These are phyloP conservation scores for Vaccinium corymbosum DNA, from an alignment of 148 eudicot genomes.

Conservation along the genomic window DNA sequence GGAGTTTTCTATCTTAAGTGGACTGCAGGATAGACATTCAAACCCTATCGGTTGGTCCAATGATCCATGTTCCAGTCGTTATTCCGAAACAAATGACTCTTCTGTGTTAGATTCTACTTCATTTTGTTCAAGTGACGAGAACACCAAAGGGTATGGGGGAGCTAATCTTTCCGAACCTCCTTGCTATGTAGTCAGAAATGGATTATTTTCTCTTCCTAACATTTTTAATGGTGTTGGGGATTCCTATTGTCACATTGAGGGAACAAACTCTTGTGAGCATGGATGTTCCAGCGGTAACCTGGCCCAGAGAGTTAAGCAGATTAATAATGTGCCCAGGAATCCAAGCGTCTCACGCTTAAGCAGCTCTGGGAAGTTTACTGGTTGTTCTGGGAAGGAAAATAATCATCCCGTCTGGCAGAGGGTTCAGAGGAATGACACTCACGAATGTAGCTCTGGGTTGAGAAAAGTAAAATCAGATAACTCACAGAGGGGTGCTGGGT, in stretches of 20 bases:
- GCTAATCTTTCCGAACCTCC: slow-evolving; percentile 2
- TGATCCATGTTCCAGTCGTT: slow-evolving; percentile 8
- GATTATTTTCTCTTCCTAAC: slow-evolving; percentile 2
- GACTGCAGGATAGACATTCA: slow-evolving; percentile 15
- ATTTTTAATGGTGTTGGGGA: not conserved
- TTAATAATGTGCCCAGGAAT: slow-evolving; percentile 6
- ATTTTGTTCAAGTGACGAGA: slow-evolving; percentile 19
- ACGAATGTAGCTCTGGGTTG: slow-evolving; percentile 15
- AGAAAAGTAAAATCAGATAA: slow-evolving; percentile 8
- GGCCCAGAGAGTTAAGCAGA: slow-evolving; percentile 12
- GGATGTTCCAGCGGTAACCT: not conserved
- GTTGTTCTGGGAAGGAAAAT: slow-evolving; percentile 23
- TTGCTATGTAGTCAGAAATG: not conserved
- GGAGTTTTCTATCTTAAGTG: slow-evolving; percentile 9
- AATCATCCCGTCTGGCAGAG: slow-evolving; percentile 20
- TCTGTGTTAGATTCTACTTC: slow-evolving; percentile 13
- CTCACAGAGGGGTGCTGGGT: not conserved
- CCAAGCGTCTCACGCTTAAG: slow-evolving; percentile 2
- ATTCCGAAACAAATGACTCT: slow-evolving; percentile 15
- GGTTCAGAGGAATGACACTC: slow-evolving; percentile 24
- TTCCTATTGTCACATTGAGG: not conserved
- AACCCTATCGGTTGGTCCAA: slow-evolving; percentile 1
- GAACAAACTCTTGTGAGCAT: not conserved
- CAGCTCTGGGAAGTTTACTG: slow-evolving; percentile 16
- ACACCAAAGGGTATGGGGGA: slow-evolving; percentile 5